Percentiles rank a stretch among this genome's conserved stretches.
These are phyloP conservation scores for Bondarzewia mesenterica DNA, from an alignment of 1,284 basidiomycete species.

Conservation along the genomic window DNA sequence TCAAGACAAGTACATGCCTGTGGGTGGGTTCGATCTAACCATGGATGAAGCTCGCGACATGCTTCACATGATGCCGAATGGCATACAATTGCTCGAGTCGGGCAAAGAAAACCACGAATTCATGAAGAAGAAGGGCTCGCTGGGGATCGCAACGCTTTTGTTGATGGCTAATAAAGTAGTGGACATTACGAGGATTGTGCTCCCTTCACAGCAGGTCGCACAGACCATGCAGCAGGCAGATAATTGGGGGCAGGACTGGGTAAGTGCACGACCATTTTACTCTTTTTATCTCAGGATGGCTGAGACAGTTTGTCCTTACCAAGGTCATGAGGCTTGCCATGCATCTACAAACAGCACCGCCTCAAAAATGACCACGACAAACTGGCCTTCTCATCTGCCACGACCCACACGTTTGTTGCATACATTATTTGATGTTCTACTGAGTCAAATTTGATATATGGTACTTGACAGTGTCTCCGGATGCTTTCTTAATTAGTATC, in stretches of 20 bases:
- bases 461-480: no score
- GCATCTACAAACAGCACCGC: no score
- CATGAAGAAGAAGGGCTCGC: slow-evolving; percentile 5
- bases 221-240: not conserved
- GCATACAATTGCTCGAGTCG: slow-evolving; percentile 1
- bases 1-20: not conserved
- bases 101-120: slow-evolving; percentile 1
- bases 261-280: no score
- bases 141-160: slow-evolving; percentile 1
- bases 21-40: slow-evolving; percentile 1
- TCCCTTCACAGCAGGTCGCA: not conserved
- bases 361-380: no score
- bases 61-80: not conserved
- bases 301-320: no score
- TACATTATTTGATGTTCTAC: no score
- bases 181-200: not conserved
- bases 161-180: slow-evolving; percentile 1
- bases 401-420: no score
- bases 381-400: no score
- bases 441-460: no score
- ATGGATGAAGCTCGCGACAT: not conserved
- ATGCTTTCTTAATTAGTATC: no score
- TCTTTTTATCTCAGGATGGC: no score
- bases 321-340: no score
- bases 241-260: slow-evolving; percentile 1